Evolutionary conservation across 2,329 filamentous ascomycete species (phyloP).

Genomic region (Calonectria fujianensis): DNA sequence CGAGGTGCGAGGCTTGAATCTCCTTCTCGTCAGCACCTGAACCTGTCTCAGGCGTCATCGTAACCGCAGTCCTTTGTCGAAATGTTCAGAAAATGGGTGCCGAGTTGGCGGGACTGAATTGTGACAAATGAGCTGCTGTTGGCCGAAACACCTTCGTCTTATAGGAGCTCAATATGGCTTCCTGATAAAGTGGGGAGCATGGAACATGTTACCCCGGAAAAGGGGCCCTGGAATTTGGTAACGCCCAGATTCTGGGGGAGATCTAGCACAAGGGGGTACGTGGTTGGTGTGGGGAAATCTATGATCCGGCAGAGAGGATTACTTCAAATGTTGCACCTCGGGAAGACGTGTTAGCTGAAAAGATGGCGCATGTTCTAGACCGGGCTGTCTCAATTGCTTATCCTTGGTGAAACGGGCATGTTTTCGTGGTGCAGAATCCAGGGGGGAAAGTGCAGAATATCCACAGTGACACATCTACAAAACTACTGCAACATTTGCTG

Average conservation of each 20-base stretch:
- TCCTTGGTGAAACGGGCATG: not conserved
- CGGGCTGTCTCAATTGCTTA: conserved; percentile 5
- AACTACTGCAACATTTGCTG: not conserved
- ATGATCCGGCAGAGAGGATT: conserved; percentile 20
- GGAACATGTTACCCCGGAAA: conserved; percentile 40
- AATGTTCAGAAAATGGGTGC: not conserved
- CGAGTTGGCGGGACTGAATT: not conserved
- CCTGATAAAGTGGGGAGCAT: conserved; percentile 15
- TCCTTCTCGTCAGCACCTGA: conserved; percentile 26
- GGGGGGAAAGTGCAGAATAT: not conserved
- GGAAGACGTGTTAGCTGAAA: conserved; percentile 25
- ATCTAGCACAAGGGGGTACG: conserved; percentile 3
- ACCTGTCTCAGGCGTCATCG: conserved; percentile 28
- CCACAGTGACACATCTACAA: too few relatives aligned
- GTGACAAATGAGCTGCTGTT: not conserved
- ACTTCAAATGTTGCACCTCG: conserved; percentile 14
- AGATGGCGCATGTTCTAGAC: conserved; percentile 19
- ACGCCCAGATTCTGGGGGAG: conserved; percentile 27
- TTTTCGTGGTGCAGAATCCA: not conserved
- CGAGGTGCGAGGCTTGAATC: conserved; percentile 29
- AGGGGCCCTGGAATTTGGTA: not conserved
- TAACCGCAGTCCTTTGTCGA: not conserved
- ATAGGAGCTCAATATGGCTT: not conserved
- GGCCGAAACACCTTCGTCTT: conserved; percentile 6
- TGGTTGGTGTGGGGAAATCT: conserved; percentile 18